Conservation (phyloP, 2,329 filamentous ascomycete species). For the Leptosphaerulina australis region DNA sequence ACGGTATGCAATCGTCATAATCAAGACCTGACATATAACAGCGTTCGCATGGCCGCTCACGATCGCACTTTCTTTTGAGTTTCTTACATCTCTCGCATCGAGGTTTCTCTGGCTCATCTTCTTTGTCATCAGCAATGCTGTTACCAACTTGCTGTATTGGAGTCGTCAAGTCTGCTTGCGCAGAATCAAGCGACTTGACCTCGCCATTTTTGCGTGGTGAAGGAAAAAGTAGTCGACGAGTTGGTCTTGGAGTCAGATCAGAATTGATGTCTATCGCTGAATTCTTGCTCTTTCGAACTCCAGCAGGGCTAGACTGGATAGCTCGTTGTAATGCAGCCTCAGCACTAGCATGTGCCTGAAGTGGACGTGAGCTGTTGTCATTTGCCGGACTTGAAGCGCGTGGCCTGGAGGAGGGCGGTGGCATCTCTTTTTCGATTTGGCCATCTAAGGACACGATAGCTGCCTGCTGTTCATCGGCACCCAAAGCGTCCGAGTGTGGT, state of each 20-base stretch:
- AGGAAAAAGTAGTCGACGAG: constrained; percentile 75
- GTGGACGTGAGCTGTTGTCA: background rate
- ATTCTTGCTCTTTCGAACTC: constrained; percentile 55
- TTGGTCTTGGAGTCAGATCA: constrained; percentile 64
- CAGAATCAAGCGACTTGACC: constrained; percentile 66
- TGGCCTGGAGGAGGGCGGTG: constrained; percentile 16
- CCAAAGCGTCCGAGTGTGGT: constrained; percentile 34
- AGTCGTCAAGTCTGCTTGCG: constrained; percentile 13
- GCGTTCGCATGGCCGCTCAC: constrained; percentile 34
- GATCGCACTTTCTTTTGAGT: constrained; percentile 33
- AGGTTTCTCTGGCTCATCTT: constrained; percentile 27
- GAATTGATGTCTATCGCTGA: constrained; percentile 57
- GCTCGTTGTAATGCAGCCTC: constrained; percentile 57
- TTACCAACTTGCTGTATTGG: background rate
- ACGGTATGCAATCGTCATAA: constrained; percentile 31
- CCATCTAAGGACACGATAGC: constrained; percentile 17
- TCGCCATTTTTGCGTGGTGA: constrained; percentile 72
- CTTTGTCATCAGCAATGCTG: constrained; percentile 13
- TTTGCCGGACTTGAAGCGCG: constrained; percentile 1
- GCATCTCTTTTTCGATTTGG: constrained; percentile 20
- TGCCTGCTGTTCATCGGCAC: constrained; percentile 22
- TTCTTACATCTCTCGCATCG: constrained; percentile 35
- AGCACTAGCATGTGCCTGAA: constrained; percentile 13
- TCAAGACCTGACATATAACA: constrained; percentile 30
- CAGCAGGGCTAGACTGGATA: constrained; percentile 66